A percentile compares a stretch with the other conserved stretches of the same genome.
Conservation (phyloP, 2,329 filamentous ascomycete genomes). For the Chalara sp. region DNA sequence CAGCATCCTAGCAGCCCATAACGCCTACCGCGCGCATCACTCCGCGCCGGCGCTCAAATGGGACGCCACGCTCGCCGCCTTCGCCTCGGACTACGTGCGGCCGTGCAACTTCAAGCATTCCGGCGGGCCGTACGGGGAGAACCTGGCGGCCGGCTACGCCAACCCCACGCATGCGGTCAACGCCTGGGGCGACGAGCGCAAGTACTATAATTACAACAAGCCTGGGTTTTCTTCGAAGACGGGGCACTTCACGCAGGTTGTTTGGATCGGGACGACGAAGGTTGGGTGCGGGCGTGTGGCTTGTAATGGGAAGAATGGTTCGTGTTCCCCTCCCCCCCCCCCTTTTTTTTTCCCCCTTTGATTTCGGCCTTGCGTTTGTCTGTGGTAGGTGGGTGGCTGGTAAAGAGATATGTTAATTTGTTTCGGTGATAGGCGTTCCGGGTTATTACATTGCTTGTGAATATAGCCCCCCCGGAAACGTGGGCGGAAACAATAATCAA, state of each 20-base stretch:
- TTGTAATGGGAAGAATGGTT: conserved; percentile 34
- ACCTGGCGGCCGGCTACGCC: conserved; percentile 61
- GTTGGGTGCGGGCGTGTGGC: conserved; percentile 47
- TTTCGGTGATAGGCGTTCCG: conserved; percentile 14
- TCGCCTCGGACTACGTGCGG: conserved; percentile 43
- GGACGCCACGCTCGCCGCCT: conserved; percentile 57
- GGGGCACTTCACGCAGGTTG: conserved; percentile 68
- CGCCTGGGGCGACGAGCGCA: conserved; percentile 58
- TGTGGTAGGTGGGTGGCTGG: background rate
- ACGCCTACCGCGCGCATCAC: conserved; percentile 57
- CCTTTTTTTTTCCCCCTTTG: background rate
- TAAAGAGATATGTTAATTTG: background rate
- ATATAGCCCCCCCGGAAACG: conserved; percentile 62
- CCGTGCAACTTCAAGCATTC: conserved; percentile 46
- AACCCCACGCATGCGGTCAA: conserved; percentile 52
- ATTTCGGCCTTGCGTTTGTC: background rate
- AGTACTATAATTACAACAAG: conserved; percentile 49
- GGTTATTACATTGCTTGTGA: conserved; percentile 66
- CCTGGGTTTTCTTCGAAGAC: conserved; percentile 52
- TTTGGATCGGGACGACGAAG: conserved; percentile 57
- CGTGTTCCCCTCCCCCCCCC: background rate
- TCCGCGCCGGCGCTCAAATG: conserved; percentile 52
- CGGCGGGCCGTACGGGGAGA: conserved; percentile 60
- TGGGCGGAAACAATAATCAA: conserved; percentile 44
- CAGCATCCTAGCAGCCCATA: conserved; percentile 59